Evolutionary conservation across 176 grass and related monocot species (phyloP).

Genomic region (Hyparrhenia diplandra): DNA sequence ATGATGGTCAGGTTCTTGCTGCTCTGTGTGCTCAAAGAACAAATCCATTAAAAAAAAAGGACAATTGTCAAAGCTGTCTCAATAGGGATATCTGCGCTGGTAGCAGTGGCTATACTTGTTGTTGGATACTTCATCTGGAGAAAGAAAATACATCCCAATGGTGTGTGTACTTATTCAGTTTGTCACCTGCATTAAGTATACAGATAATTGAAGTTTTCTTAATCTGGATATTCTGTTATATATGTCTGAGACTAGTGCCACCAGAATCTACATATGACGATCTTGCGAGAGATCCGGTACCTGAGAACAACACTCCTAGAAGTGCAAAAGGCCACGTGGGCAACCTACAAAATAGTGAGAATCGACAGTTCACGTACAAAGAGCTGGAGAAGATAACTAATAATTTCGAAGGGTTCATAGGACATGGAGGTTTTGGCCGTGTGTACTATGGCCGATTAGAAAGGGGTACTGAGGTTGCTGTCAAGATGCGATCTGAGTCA

Average conservation of each 20-base stretch:
- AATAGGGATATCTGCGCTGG: not conserved
- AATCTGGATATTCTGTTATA: not conserved
- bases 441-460: constrained; percentile 35
- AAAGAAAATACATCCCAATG: not conserved
- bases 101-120: not conserved
- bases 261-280: not conserved
- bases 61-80: not conserved
- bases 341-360: not conserved
- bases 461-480: not conserved
- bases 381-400: not conserved
- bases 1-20: not conserved
- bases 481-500: constrained; percentile 21
- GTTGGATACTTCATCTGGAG: not conserved
- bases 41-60: not conserved
- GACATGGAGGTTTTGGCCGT: constrained; percentile 33
- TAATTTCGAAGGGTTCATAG: not conserved
- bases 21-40: not conserved
- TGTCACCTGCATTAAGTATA: not conserved
- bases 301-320: not conserved
- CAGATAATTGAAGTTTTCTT: not conserved
- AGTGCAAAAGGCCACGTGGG: not conserved
- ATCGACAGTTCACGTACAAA: not conserved
- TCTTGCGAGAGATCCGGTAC: not conserved
- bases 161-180: not conserved
- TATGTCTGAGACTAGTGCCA: not conserved